phyloP scores from a whole-genome alignment of 495 filamentous ascomycete genomes.

The Neurospora sp. region DNA sequence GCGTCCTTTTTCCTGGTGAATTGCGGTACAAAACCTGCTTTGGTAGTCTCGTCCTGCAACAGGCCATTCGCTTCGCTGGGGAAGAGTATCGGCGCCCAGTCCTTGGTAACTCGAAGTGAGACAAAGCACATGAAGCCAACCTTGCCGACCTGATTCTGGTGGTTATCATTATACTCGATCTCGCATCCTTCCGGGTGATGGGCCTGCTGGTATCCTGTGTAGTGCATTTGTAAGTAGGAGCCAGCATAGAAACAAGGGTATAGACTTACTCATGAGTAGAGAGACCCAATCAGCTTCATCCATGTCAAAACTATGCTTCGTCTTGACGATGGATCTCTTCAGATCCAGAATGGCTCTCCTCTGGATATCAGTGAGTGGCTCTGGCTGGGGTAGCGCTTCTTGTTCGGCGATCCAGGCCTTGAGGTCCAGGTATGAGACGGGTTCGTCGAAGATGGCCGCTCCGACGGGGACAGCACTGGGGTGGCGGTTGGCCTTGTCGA shows the following conservation, averaged over 20 bases:
- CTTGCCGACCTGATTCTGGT: background rate
- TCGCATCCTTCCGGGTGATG: constrained; percentile 1
- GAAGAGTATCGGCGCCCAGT: constrained; percentile 13
- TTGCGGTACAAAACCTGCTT: constrained; percentile 2
- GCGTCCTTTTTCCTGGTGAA: constrained; percentile 35
- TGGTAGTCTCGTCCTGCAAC: constrained; percentile 1
- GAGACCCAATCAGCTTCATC: constrained; percentile 29
- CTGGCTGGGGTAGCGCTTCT: constrained; percentile 15
- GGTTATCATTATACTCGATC: background rate
- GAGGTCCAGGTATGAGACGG: constrained; percentile 20
- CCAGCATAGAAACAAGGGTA: background rate
- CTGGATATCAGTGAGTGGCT: constrained; percentile 21
- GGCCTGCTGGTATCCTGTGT: constrained; percentile 11
- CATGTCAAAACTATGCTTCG: constrained; percentile 15
- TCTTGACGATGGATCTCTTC: constrained; percentile 9
- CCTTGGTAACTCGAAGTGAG: constrained; percentile 1
- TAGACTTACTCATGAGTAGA: constrained; percentile 20
- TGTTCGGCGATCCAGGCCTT: constrained; percentile 27
- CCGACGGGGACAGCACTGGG: background rate
- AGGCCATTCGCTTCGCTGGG: constrained; percentile 15
- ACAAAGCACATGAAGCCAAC: constrained; percentile 8
- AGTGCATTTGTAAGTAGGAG: background rate
- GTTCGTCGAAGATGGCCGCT: constrained; percentile 1
- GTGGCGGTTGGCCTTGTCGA: background rate
- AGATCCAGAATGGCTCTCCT: constrained; percentile 22